Evolutionary conservation across 257 asterid genomes (phyloP).

Genomic region (Solanum piurae): DNA sequence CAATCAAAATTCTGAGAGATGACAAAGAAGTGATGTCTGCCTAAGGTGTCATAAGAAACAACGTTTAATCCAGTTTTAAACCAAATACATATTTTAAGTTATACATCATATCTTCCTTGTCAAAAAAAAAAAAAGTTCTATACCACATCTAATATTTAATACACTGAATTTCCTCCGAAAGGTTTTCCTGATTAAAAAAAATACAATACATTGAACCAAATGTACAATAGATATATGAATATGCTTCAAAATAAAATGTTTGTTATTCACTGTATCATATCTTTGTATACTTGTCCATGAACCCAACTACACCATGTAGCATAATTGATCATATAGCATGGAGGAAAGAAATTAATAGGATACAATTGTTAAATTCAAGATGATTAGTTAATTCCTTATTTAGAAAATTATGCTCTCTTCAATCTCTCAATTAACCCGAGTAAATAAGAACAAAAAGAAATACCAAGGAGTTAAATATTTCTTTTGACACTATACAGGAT

Average conservation of each 20-base stretch:
- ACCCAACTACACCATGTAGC: not conserved
- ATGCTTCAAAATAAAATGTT: not conserved
- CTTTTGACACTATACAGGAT: not conserved
- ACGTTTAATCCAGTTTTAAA: not conserved
- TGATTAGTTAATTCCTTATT: not conserved
- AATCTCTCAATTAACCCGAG: not conserved
- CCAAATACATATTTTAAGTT: not conserved
- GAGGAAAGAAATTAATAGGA: not conserved
- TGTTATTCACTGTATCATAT: not conserved
- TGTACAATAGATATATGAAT: not conserved
- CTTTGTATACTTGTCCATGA: not conserved
- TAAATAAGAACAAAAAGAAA: not conserved
- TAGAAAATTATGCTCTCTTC: not conserved
- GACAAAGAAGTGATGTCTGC: not conserved
- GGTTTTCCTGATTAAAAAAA: not conserved
- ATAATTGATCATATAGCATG: no score
- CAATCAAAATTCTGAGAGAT: not conserved
- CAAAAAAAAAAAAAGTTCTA: not conserved
- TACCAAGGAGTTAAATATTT: not conserved
- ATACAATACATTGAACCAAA: not conserved
- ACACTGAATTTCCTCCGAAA: not conserved
- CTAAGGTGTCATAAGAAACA: not conserved
- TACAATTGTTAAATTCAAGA: not conserved
- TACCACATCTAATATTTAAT: not conserved
- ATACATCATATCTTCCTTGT: not conserved